Percentiles rank a stretch among this genome's conserved stretches.
Conservation (phyloP, 345 rosid species). For the Eucalyptus cladocalyx region DNA sequence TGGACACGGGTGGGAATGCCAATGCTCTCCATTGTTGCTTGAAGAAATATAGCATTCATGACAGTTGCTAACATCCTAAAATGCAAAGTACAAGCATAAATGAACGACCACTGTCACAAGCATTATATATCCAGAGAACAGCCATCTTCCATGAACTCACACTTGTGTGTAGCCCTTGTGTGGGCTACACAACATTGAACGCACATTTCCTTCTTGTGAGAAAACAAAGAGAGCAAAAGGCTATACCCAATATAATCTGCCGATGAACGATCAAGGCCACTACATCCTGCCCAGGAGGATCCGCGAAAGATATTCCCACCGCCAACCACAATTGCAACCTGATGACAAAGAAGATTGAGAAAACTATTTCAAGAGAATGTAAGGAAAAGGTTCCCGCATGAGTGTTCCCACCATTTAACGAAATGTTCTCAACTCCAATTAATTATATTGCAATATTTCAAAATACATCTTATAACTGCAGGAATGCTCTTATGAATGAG, state of each 20-base stretch:
- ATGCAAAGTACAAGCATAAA: neutral
- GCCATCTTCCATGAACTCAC: neutral
- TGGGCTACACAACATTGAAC: neutral
- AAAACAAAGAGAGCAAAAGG: neutral
- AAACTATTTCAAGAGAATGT: neutral
- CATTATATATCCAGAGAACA: neutral
- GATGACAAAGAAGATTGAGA: neutral
- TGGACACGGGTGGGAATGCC: constrained; percentile 94
- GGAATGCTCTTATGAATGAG: neutral
- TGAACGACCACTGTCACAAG: neutral
- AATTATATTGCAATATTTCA: neutral
- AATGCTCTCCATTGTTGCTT: constrained; percentile 95
- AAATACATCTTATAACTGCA: neutral
- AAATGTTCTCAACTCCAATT: neutral
- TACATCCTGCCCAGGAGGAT: constrained; percentile 85
- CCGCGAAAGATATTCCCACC: constrained; percentile 97
- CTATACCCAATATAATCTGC: constrained; percentile 91
- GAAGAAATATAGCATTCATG: constrained; percentile 93
- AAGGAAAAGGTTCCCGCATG: neutral
- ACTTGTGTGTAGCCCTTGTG: neutral
- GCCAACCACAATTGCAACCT: constrained; percentile 97
- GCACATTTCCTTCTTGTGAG: neutral
- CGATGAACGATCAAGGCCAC: constrained; percentile 97
- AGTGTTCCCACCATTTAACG: neutral
- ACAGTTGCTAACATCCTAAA: constrained; percentile 92